These are phyloP conservation scores for Tylopilus sp. DNA, from an alignment of 1,284 basidiomycete genomes.

Conservation along the genomic window DNA sequence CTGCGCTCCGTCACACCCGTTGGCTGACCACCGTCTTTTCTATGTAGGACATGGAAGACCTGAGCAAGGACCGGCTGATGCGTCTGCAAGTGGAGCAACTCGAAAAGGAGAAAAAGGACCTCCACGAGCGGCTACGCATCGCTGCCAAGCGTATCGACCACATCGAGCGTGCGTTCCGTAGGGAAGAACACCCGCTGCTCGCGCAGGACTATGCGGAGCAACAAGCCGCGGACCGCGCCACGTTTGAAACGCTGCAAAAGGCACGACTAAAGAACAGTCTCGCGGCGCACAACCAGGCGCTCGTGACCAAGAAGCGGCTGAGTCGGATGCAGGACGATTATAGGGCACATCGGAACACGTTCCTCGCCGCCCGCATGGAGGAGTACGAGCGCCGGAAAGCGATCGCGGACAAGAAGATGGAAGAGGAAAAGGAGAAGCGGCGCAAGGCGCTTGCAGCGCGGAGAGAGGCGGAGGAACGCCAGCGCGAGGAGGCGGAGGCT, in stretches of 20 bases:
- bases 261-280: constrained; percentile 59
- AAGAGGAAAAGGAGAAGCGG: constrained; percentile 81
- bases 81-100: constrained; percentile 90
- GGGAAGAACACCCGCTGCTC: constrained; percentile 87
- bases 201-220: constrained; percentile 86
- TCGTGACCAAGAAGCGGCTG: constrained; percentile 78
- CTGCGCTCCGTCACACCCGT: background rate
- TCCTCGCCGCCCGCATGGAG: constrained; percentile 63
- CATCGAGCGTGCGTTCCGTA: constrained; percentile 91
- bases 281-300: constrained; percentile 61
- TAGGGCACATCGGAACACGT: constrained; percentile 49
- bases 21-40: background rate
- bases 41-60: constrained; percentile 68
- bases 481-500: constrained; percentile 46
- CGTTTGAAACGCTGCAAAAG: constrained; percentile 64
- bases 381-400: constrained; percentile 66
- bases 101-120: constrained; percentile 94
- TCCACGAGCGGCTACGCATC: constrained; percentile 79
- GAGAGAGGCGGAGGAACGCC: constrained; percentile 54
- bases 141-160: constrained; percentile 92
- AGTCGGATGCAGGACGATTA: constrained; percentile 76
- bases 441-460: constrained; percentile 50
- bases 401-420: constrained; percentile 67
- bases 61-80: constrained; percentile 87
- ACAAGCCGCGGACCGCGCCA: constrained; percentile 68